phyloP scores from a whole-genome alignment of 140 eudicot species.

The Erigeron philadelphicus region DNA sequence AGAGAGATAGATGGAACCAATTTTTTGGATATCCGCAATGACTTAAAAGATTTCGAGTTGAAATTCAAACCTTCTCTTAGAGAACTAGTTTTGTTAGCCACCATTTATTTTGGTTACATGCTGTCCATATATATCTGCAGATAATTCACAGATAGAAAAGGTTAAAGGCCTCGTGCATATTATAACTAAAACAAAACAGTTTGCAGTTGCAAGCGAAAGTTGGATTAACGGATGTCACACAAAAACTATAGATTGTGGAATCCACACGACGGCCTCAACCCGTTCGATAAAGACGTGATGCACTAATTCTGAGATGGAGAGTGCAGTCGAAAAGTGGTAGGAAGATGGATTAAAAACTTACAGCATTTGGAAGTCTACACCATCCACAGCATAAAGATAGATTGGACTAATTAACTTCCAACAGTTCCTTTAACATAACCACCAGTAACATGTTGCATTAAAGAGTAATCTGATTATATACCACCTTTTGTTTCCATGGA shows the following conservation, averaged over 20 bases:
- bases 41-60: neutral
- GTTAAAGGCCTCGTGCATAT: neutral
- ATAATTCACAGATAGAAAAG: neutral
- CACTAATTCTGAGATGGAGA: neutral
- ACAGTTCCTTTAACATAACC: constrained; percentile 16
- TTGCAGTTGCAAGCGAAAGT: neutral
- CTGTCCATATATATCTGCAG: neutral
- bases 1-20: neutral
- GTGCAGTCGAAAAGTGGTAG: constrained; percentile 4
- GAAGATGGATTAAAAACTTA: neutral
- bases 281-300: constrained; percentile 3
- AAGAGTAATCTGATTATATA: neutral
- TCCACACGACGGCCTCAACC: constrained; percentile 28
- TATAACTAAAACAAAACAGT: neutral
- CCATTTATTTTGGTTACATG: neutral
- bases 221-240: constrained; percentile 4
- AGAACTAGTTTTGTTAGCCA: neutral
- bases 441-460: constrained; percentile 3
- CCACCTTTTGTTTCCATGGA: neutral
- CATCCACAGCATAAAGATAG: constrained; percentile 18
- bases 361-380: constrained; percentile 25
- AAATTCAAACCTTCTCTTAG: neutral
- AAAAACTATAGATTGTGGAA: constrained; percentile 13
- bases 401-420: constrained; percentile 21
- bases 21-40: neutral